These are phyloP conservation scores for Kodamaea fukazawae DNA, from an alignment of 805 yeast genomes.

Conservation along the genomic window DNA sequence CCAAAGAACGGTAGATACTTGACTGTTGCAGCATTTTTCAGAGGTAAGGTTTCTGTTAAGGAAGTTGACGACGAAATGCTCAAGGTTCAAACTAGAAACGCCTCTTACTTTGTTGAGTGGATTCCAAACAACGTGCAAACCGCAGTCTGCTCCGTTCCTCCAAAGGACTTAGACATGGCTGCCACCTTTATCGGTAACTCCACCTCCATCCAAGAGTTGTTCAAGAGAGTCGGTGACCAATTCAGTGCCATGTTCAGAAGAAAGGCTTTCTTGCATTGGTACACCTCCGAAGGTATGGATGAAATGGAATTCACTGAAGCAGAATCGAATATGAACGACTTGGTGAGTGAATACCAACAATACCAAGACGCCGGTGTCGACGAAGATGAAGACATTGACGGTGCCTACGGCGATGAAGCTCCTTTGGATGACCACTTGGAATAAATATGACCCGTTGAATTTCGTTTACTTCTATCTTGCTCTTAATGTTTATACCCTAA, in stretches of 20 bases:
- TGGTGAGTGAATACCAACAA: conserved; percentile 86
- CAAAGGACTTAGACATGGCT: conserved; percentile 79
- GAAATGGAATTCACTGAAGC: conserved; percentile 93
- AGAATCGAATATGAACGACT: conserved; percentile 84
- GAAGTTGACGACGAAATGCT: conserved; percentile 94
- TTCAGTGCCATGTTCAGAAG: conserved; percentile 90
- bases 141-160: conserved; percentile 89
- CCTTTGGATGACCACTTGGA: conserved; percentile 54
- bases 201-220: conserved; percentile 87
- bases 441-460: conserved; percentile 15
- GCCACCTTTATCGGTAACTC: conserved; percentile 94
- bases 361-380: conserved; percentile 81
- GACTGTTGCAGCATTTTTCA: conserved; percentile 90
- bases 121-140: conserved; percentile 94
- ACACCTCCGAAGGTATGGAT: conserved; percentile 94
- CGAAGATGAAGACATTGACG: conserved; percentile 70
- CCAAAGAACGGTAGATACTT: conserved; percentile 88
- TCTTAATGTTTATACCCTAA: conserved; percentile 12
- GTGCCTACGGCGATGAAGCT: conserved; percentile 55
- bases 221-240: conserved; percentile 85
- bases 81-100: conserved; percentile 76
- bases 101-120: conserved; percentile 90
- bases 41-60: conserved; percentile 89
- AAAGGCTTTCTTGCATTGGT: conserved; percentile 96
- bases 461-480: conserved; percentile 9